phyloP scores from a whole-genome alignment of 495 filamentous ascomycete genomes.

The Penicillium lividum region DNA sequence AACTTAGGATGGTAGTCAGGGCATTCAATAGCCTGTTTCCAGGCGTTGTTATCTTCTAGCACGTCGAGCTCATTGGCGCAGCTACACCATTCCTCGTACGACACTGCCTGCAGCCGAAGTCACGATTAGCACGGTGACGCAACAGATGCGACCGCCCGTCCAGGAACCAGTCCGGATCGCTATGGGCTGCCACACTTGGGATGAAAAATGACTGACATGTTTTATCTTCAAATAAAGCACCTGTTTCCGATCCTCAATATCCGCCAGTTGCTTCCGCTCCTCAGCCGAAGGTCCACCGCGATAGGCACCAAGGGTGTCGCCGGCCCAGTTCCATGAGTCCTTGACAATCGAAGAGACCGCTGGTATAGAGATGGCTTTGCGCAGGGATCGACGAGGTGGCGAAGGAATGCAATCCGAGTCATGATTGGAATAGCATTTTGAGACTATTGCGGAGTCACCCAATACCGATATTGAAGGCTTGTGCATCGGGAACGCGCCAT shows the following conservation, averaged over 20 bases:
- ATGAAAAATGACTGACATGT: slow-evolving; percentile 44
- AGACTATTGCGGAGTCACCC: slow-evolving; percentile 36
- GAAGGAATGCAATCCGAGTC: slow-evolving; percentile 14
- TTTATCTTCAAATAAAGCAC: slow-evolving; percentile 63
- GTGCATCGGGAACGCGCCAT: slow-evolving; percentile 34
- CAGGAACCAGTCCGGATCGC: slow-evolving; percentile 2
- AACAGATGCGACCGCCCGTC: slow-evolving; percentile 16
- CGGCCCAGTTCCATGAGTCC: slow-evolving; percentile 43
- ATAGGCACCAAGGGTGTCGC: slow-evolving; percentile 50
- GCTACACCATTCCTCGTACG: slow-evolving; percentile 58
- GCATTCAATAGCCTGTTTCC: slow-evolving; percentile 70
- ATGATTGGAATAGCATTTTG: slow-evolving; percentile 28
- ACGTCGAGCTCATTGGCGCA: slow-evolving; percentile 77
- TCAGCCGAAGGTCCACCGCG: slow-evolving; percentile 58
- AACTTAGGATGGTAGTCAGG: slow-evolving; percentile 70
- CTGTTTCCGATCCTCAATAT: slow-evolving; percentile 60
- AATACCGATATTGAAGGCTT: slow-evolving; percentile 37
- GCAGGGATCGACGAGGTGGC: slow-evolving; percentile 23
- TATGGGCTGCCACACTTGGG: neutral
- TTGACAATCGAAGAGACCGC: slow-evolving; percentile 39
- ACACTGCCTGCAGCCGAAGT: slow-evolving; percentile 52
- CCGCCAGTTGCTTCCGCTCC: slow-evolving; percentile 50
- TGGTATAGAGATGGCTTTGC: slow-evolving; percentile 35
- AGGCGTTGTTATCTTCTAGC: slow-evolving; percentile 76
- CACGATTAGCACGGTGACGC: slow-evolving; percentile 17